phyloP scores from a whole-genome alignment of 2,329 filamentous ascomycete species.

The Leptographium procerum region DNA sequence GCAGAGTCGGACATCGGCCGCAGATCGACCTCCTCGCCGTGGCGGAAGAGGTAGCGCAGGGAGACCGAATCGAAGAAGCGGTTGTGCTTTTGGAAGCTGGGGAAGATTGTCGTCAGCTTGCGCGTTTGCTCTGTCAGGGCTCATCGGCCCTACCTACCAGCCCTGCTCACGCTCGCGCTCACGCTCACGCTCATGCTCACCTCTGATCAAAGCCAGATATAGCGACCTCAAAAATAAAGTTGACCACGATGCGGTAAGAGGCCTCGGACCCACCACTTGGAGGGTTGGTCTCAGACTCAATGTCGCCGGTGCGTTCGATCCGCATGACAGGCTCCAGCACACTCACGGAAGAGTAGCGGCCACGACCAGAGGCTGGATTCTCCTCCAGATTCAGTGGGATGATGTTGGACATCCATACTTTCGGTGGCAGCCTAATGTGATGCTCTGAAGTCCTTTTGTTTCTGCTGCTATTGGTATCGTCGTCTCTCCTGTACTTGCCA shows the following conservation, averaged over 20 bases:
- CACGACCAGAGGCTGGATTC: conserved; percentile 13
- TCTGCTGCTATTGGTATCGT: neutral
- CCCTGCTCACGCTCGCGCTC: too few species aligned
- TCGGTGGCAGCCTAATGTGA: neutral
- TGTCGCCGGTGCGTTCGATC: conserved; percentile 11
- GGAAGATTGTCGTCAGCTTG: neutral
- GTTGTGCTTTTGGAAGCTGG: conserved; percentile 12
- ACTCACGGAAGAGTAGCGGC: conserved; percentile 13
- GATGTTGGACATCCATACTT: conserved; percentile 13
- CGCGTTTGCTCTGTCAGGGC: too few species aligned
- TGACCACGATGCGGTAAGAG: conserved; percentile 13
- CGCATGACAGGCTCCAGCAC: conserved; percentile 15
- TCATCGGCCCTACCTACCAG: neutral
- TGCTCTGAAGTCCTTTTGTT: neutral
- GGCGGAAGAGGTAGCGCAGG: conserved; percentile 14
- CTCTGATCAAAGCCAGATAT: conserved; percentile 12
- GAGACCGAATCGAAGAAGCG: conserved; percentile 16
- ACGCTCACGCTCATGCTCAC: conserved; percentile 5
- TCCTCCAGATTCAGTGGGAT: conserved; percentile 14
- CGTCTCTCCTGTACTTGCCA: neutral
- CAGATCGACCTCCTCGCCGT: conserved; percentile 12
- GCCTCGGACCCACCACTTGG: neutral
- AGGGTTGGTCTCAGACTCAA: neutral
- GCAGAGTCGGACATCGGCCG: conserved; percentile 13
- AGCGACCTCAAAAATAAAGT: conserved; percentile 14